Conservation (phyloP, 1,139 yeast genomes). For the Saccharomyces hybrid region DNA sequence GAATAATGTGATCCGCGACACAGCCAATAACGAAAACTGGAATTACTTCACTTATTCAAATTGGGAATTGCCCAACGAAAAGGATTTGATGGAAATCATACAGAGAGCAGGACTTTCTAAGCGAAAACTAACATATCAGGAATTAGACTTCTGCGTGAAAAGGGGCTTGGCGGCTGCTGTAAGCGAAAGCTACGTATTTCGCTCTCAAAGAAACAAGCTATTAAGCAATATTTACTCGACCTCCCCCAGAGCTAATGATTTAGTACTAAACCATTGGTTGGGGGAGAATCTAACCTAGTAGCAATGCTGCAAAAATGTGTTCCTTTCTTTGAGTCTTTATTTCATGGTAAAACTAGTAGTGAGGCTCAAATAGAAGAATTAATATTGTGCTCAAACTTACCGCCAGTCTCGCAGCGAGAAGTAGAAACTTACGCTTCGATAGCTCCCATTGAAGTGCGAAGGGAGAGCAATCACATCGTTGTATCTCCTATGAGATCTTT, state of each 20-base stretch:
- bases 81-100: conserved; percentile 33
- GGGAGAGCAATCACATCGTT: background rate
- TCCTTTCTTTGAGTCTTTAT: conserved; percentile 10
- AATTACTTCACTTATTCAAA: conserved; percentile 29
- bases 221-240: conserved; percentile 12
- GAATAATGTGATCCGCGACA: conserved; percentile 32
- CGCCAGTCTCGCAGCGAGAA: conserved; percentile 5
- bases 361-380: conserved; percentile 6
- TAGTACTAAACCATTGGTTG: conserved; percentile 19
- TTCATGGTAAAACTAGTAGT: conserved; percentile 4
- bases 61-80: conserved; percentile 42
- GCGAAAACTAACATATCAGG: conserved; percentile 10
- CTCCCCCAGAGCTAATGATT: conserved; percentile 18
- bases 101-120: conserved; percentile 16
- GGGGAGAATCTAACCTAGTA: conserved; percentile 23
- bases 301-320: conserved; percentile 16
- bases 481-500: conserved; percentile 29
- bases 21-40: conserved; percentile 15
- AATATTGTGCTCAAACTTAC: conserved; percentile 14
- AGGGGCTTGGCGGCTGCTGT: conserved; percentile 41
- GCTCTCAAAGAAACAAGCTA: conserved; percentile 9
- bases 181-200: conserved; percentile 15
- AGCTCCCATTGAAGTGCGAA: background rate
- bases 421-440: background rate
- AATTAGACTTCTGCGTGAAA: conserved; percentile 40